These are phyloP conservation scores for Botrytis hyacinthi DNA, from an alignment of 2,329 filamentous ascomycete species.

Conservation along the genomic window DNA sequence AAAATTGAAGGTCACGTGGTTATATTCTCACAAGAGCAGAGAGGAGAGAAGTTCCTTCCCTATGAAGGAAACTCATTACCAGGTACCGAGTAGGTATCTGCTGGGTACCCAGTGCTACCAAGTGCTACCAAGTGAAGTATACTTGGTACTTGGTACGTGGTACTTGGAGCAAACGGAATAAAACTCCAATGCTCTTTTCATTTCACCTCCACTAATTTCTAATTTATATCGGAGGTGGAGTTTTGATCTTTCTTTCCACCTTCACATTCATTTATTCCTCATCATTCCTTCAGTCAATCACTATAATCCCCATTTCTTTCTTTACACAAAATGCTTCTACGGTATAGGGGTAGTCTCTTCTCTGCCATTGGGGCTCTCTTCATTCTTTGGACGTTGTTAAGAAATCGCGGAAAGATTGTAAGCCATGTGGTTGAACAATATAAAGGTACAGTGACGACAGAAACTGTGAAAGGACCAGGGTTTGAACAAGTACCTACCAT, in stretches of 20 bases:
- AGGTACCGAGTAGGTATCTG: background rate
- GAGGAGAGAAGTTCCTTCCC: background rate
- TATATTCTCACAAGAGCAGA: background rate
- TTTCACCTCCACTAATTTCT: background rate
- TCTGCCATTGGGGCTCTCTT: background rate
- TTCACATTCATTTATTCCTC: background rate
- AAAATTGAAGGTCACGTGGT: background rate
- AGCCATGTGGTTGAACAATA: slow-evolving; percentile 16
- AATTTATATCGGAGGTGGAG: background rate
- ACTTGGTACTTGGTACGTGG: background rate
- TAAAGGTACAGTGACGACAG: background rate
- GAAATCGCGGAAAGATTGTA: background rate
- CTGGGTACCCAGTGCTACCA: too few relatives aligned
- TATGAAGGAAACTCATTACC: background rate
- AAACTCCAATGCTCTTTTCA: background rate
- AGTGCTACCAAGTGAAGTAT: too few relatives aligned
- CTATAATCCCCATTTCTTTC: too few relatives aligned
- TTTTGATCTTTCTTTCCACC: background rate
- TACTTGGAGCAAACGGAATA: background rate
- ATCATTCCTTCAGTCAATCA: background rate
- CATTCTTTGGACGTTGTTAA: slow-evolving; percentile 12
- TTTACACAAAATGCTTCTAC: slow-evolving; percentile 7
- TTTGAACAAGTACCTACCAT: background rate
- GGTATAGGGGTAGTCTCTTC: slow-evolving; percentile 16
- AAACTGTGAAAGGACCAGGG: background rate